phyloP scores from a whole-genome alignment of 2,329 filamentous ascomycete species.

The Fusarium domesticum region DNA sequence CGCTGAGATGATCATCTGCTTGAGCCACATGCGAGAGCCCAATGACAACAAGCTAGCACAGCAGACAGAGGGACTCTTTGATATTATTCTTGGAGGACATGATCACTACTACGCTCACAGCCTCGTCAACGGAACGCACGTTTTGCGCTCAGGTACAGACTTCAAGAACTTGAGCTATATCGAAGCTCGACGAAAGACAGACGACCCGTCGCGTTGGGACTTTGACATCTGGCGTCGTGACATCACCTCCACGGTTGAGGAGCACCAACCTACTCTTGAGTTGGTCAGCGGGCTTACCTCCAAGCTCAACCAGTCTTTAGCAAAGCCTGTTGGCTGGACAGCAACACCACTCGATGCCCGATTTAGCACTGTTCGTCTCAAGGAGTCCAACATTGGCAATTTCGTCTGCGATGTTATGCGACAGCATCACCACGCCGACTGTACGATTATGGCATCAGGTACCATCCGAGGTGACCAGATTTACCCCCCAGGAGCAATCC shows the following conservation, averaged over 20 bases:
- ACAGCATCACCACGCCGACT: slow-evolving; percentile 76
- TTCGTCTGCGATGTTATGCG: slow-evolving; percentile 92
- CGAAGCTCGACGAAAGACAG: slow-evolving; percentile 62
- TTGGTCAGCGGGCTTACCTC: slow-evolving; percentile 69
- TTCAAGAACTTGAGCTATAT: slow-evolving; percentile 92
- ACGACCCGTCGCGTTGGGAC: slow-evolving; percentile 60
- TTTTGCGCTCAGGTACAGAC: slow-evolving; percentile 84
- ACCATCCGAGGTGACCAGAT: slow-evolving; percentile 87
- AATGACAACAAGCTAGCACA: slow-evolving; percentile 85
- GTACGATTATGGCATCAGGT: slow-evolving; percentile 77
- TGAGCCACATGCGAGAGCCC: slow-evolving; percentile 84
- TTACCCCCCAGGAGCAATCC: slow-evolving; percentile 75
- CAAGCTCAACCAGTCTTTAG: slow-evolving; percentile 70
- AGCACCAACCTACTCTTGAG: slow-evolving; percentile 58
- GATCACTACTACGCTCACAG: slow-evolving; percentile 85
- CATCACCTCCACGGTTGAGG: slow-evolving; percentile 63
- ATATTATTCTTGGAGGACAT: slow-evolving; percentile 84
- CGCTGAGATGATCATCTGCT: slow-evolving; percentile 76
- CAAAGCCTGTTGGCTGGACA: slow-evolving; percentile 81
- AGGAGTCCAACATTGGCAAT: slow-evolving; percentile 83
- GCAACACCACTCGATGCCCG: slow-evolving; percentile 78
- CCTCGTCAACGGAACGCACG: slow-evolving; percentile 74
- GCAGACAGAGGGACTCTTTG: slow-evolving; percentile 69
- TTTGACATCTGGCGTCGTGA: slow-evolving; percentile 75
- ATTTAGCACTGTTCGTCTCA: slow-evolving; percentile 74